Evolutionary conservation across 345 rosid genomes (phyloP), one percentile per base, ranked within the genome.

Genomic region (Citrus sp.): DNA sequence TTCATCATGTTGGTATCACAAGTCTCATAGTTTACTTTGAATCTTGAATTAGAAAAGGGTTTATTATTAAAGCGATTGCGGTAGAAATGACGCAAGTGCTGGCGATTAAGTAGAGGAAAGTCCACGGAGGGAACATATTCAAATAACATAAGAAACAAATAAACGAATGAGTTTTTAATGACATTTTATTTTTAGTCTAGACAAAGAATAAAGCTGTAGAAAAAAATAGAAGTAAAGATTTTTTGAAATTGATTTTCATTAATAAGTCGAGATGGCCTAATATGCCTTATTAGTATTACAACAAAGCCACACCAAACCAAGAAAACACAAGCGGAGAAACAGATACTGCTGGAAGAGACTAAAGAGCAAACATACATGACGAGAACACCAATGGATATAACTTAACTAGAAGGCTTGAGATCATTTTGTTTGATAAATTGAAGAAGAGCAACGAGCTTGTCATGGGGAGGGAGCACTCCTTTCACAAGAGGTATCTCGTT

Each of bases 381-480:
- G 34, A 59, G 25, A 14, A 54, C 21, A 12, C 14, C 10, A 9
- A n/a, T 21, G n/a, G 24, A 58, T 34, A 12, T 56, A 21, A 72
- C 56, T 62, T 32, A 72, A 72, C 10, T 10, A 32, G 63, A 55
- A 55, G 30, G 16, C 42, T 18, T 32, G 13, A 32, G 22, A 72
- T 6, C 75, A 14, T 22, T 81, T 63, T 81, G 66, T 54, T 80
- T 84, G 14, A 86, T 22, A 79, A 4, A 21, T 74, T 67, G 80
- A 19, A 86, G 77, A 54, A 81, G 35, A 72, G 49, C 77, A 19
- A 85, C 70, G 27, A 79, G 19, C 77, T 82, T 79, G 35, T 84
- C 91, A 60, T 35, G 72, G 74, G 89, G 88, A 78, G 71, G 89
- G 64, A 55, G 34, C 1, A 65, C 6, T 30, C 79, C 85, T 65